Base-by-base conservation (phyloP, 805 yeast species). In the Yamadazyma endophytica region DNA sequence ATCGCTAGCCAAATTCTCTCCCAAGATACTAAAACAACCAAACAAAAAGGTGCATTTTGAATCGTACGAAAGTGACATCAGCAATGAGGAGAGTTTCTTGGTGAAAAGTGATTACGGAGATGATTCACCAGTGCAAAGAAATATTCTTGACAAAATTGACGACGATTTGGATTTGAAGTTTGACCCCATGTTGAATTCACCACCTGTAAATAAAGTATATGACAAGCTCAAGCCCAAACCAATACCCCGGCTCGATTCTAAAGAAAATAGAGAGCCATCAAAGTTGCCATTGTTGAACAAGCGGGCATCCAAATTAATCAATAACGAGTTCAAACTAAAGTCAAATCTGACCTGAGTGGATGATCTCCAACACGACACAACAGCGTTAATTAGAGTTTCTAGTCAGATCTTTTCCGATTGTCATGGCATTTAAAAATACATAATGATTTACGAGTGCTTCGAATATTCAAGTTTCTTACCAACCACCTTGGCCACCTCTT, bases 1-100 rank as follows among this genome's bases (percentile, higher is more conserved):
- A 27, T 30, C 41, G 1, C n/a, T 29, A 12, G 16, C 37, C 1
- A 35, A 33, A 22, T 22, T 35, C 14, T 37, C 42, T 9, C 37
- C 44, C 14, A 7, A 28, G 9, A 30, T 34, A 21, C 31, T 32
- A 28, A 33, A 19, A 16, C 9, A 13, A 15, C 23, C 28, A 13
- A 26, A 50, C 9, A 69, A 68, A 32, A 68, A 61, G 36, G 77
- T 72, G 2, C 58, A 75, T 39, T 70, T 75, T 72, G 64, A 64
- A 3, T 45, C 36, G 21, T 28, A 41, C 9, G 63, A 57, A 14
- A 53, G 62, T 32, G 66, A 60, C 37, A 22, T 45, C 15, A 60
- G 64, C 28, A 59, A 51, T 9, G 44, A 53, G 4, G 43, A 41
- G 6, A 42, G 46, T 22, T 14, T 14, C 20, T 36, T 36, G 22